Evolutionary conservation across 1,139 yeast genomes (phyloP), one percentile per base, ranked within the genome.

Genomic region (Suhomyces bokatorum): DNA sequence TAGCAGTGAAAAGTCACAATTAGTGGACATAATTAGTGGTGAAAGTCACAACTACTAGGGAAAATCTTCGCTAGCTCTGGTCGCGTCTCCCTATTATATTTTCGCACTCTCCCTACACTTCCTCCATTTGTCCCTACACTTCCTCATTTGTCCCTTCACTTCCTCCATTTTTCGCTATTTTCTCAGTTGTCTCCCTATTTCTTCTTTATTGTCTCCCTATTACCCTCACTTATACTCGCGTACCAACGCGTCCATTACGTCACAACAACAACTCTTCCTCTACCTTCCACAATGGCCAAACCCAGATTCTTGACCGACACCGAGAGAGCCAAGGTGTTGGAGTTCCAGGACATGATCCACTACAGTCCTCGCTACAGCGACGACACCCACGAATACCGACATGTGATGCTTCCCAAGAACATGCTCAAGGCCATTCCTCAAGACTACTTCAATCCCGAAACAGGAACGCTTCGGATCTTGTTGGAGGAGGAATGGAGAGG

Each of bases 401-500:
- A 95, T 63, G 99, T 95, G 41, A 93, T 93, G 81, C 78, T 95
- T 48, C 99, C 99, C 51, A 90, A 95, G 61, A 88, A 87, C 52
- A 89, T 95, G 97, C 78, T 95, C 48, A 91, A 91, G 64, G 91
- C 84, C 40, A 89, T 95, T 49, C 99, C 99, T n/a, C 83, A 85
- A 46, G 99, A 95, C 64, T 95, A 90, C 63, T 95, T 95, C 72
- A 87, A 91, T 62, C 87, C 93, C 11, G 97, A 91, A 50, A 88
- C 96, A 3, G 98, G 98, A 6, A 93, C 99, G 0, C 76, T 95
- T 55, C 83, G 97, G 54, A 88, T 95, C 45, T 73, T 95, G 43
- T 69, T 86, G 47, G 99, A 95, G 65, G 98, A 93, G 55, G 99
- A 95, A 67, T 95, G 99, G 99, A 78, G 99, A 65, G 98, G 98